phyloP scores from a whole-genome alignment of 306 rosid species.

The Fagus crenata region DNA sequence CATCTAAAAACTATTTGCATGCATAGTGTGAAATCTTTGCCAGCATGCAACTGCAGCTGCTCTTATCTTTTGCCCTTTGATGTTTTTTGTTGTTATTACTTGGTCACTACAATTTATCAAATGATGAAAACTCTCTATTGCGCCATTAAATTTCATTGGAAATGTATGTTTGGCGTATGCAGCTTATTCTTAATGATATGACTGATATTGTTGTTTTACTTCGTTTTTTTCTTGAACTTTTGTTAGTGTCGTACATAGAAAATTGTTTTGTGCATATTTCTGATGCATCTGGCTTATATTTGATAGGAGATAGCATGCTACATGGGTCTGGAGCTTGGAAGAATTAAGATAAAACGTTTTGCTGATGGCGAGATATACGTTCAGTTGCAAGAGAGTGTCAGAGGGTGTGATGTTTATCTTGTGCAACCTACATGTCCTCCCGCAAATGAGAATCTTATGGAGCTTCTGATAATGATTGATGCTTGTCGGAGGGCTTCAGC shows the following conservation, averaged over 20 bases:
- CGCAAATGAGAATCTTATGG: slow-evolving; percentile 93
- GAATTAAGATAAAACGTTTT: slow-evolving; percentile 87
- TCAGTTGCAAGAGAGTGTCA: slow-evolving; percentile 94
- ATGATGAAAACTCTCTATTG: no score
- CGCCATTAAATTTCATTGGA: no score
- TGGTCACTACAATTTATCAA: no score
- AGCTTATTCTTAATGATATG: neutral
- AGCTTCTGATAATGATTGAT: slow-evolving; percentile 91
- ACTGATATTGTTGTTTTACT: neutral
- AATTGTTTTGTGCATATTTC: slow-evolving; percentile 2
- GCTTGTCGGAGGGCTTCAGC: slow-evolving; percentile 97
- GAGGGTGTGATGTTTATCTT: slow-evolving; percentile 92
- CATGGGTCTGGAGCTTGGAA: slow-evolving; percentile 92
- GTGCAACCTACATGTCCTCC: slow-evolving; percentile 99
- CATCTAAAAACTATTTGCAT: no score
- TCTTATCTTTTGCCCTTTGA: no score
- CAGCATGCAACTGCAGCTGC: no score
- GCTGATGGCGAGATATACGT: slow-evolving; percentile 96
- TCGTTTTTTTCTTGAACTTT: neutral
- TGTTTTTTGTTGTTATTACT: accelerated
- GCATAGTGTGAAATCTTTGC: no score
- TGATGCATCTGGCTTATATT: slow-evolving; percentile 17
- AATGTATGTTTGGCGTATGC: no score
- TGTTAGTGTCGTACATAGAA: neutral
- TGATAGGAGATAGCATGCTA: slow-evolving; percentile 86